A percentile compares a stretch with the other conserved stretches of the same genome.
Conservation (phyloP, 495 filamentous ascomycete genomes). For the Penicillium herquei region DNA sequence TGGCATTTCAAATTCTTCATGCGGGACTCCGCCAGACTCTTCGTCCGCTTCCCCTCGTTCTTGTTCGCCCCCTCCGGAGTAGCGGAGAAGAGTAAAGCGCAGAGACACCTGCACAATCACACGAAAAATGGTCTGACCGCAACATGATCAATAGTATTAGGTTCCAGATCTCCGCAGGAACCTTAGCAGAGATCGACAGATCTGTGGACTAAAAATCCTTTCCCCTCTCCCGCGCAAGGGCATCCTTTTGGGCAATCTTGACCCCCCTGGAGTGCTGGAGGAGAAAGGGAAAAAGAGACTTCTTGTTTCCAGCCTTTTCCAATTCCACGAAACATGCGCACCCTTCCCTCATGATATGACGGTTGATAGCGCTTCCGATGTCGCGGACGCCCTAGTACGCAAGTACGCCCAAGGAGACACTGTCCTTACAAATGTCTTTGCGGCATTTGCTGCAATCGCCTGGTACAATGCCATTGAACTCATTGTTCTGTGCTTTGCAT, state of each 20-base stretch:
- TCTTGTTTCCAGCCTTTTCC: background rate
- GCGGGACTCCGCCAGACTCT: background rate
- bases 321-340: background rate
- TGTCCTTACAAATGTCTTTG: slow-evolving; percentile 22
- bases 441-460: slow-evolving; percentile 38
- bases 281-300: background rate
- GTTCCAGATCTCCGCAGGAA: background rate
- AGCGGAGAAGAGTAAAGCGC: background rate
- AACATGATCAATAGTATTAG: background rate
- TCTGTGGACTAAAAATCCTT: background rate
- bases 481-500: slow-evolving; percentile 42
- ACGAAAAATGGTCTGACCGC: background rate
- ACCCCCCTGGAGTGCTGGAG: background rate
- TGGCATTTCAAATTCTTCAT: no score
- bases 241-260: background rate
- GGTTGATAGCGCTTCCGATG: background rate
- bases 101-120: background rate
- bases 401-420: background rate
- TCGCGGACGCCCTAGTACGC: slow-evolving; percentile 12
- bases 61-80: background rate
- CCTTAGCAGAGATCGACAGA: background rate
- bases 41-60: background rate
- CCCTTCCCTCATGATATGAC: slow-evolving; percentile 14
- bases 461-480: slow-evolving; percentile 52
- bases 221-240: slow-evolving; percentile 6